Base-by-base conservation (phyloP, 192 early-diverging fungal species). In the Backusella morwellensis region DNA sequence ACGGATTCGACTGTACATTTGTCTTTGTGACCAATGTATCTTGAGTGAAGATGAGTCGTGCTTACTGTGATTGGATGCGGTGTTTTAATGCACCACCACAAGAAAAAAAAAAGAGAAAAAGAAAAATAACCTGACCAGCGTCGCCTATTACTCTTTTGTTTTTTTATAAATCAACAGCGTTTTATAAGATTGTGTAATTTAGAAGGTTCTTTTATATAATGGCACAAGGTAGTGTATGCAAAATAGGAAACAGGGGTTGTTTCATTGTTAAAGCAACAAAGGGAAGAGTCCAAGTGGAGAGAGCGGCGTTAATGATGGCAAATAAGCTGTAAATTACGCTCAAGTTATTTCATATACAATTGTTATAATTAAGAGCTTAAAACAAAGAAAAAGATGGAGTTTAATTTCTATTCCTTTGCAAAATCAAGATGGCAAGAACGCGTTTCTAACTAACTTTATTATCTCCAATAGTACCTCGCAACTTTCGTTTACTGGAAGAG, bases 401-500 rank as follows among this genome's bases (percentile, higher is more conserved):
- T 29, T 2, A 14, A 12, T 26, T 26, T 23, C 9, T 8, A 26
- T 12, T 29, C 3, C 23, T 14, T 63, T 29, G 3, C 12, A 29
- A 26, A 63, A 63, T 2, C 7, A 14, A 63, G 9, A 63, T 63
- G 0, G 4, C 23, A 63, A 63, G 8, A 14, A 63, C 23, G 56
- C 56, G 56, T 63, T 63, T 63, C 56, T 29, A 63, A 63, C 23
- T 14, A 12, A 29, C 35, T 15, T 67, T 3, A 59, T 17, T 12
- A 23, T 44, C 29, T 44, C 15, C 15, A 17, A 44, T 91, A 96
- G 96, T 97, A 82, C 98, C 98, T 63, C 93, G 97, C 80, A 98
- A 97, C 86, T 98, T 99, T 84, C 90, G 94, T 75, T 91, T 99
- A 75, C 86, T 99, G 34, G 95, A 96, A 75, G 98, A 99, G 83